Base-by-base conservation (phyloP, 257 asterid species). In the Rhazya stricta region DNA sequence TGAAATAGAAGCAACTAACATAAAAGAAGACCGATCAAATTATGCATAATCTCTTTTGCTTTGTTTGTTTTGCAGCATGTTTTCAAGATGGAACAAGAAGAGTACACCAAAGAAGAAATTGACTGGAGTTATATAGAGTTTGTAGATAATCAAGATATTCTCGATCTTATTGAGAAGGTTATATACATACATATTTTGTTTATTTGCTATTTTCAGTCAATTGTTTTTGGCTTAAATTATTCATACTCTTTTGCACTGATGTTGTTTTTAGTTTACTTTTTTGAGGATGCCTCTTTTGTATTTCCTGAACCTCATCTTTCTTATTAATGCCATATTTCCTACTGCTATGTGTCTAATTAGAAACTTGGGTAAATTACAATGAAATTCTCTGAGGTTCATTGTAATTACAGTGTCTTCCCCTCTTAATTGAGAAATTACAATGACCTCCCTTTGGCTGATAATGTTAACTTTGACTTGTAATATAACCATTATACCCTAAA, bases 81-180 rank as follows among this genome's bases (percentile, higher is more conserved):
- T 81, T 93, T 93, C 83, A 93, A 93, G 84, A 91, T 89, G 97
- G 98, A 93, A 82, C 98, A 93, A 86, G 98, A 93, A 86, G 97
- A 93, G 82, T 93, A 93, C 80, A 86, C 89, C 29, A 91, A 87
- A 79, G 98, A 93, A 87, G 96, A 88, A 82, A 93, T 93, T 78
- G 91, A 93, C 77, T 93, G 98, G 98, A 93, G 98, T 84, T 93
- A 91, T 77, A 91, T 93, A 66, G 97, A 89, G 43, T 91, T 93
- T 73, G 74, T 88, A 32, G 98, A 93, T 85, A 93, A 93, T 86
- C 97, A 89, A 82, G 97, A 93, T 76, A 85, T 93, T 82, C 97
- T 93, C 71, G 98, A 93, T 88, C 97, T 93, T 68, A 91, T 93
- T 74, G 98, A 93, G 82, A 93, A 93, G 98, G 98, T 89, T 63